Evolutionary conservation across 2,329 filamentous ascomycete species (phyloP), one percentile per base, ranked within the genome.

Genomic region (Aaosphaeria pasadenensis): DNA sequence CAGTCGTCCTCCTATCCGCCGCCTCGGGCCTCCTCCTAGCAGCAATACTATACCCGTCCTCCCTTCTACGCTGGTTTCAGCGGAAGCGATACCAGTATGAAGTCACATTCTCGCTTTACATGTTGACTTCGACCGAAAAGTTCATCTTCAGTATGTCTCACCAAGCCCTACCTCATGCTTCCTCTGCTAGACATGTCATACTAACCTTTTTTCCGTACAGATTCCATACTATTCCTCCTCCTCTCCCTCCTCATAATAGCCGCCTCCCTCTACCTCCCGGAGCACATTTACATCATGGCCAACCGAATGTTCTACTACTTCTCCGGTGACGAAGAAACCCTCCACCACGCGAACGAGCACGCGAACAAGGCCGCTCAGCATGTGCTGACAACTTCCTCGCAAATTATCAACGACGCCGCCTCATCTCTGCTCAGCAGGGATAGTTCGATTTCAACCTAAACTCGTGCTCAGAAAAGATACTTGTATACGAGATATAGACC

Each of bases 61-160:
- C 74, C 31, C 68, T 95, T 62, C 82, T 89, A 56, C 85, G 86
- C 71, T 96, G 91, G 90, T 80, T 97, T 58, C 86, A 91, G 73
- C 83, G 91, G 72, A 99, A 99, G 81, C 86, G 91, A 70, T 96
- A 97, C 78, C 94, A 97, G 78, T 91, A 97, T 70, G 94, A 99
- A 76, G 92, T 97, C 70, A 96, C 92, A 9, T 94, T 95, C 73
- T 87, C 88, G 52, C 82, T 97, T 29, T 97, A 99, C 80, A 97
- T 99, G 88, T 87, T 96, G 62, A 96, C 91, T 35, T 88, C 91
- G 1, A 91, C 88, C 45, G 94, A 99, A 78, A 96, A 96, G 72
- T 92, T 96, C 74, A 86, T 96, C 62, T 95, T 97, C 75, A 97
- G 94, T 97, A 81, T 49, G 90, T 74, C 43, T 39, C 45, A n/a